A percentile compares a stretch with the other conserved stretches of the same genome.
Evolutionary conservation across 805 yeast species (phyloP).

Genomic region (Debaryomyces prosopidis): DNA sequence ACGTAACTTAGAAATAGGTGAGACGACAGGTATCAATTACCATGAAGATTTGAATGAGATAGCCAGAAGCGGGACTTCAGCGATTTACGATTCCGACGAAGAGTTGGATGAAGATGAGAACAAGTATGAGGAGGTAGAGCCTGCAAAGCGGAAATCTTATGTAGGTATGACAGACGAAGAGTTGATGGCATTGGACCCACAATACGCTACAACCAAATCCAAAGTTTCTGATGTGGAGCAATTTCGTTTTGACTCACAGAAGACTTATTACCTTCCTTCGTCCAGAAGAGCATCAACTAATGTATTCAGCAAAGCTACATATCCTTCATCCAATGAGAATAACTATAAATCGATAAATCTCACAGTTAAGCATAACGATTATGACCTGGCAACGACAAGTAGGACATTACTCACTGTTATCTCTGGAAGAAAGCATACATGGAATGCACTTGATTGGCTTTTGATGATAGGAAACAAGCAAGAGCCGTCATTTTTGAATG

Average conservation of each 20-base stretch:
- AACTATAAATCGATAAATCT: slow-evolving; percentile 41
- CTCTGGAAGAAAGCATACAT: slow-evolving; percentile 44
- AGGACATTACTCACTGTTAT: slow-evolving; percentile 39
- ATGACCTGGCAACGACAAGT: slow-evolving; percentile 18
- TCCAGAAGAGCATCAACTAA: slow-evolving; percentile 14
- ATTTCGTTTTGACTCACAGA: slow-evolving; percentile 46
- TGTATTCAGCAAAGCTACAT: slow-evolving; percentile 8
- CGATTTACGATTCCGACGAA: slow-evolving; percentile 5
- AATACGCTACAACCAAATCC: slow-evolving; percentile 39
- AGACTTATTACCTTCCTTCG: slow-evolving; percentile 25
- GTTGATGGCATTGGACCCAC: slow-evolving; percentile 54
- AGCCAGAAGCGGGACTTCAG: background rate
- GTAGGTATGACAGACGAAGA: slow-evolving; percentile 56
- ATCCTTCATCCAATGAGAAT: slow-evolving; percentile 35
- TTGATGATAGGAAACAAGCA: slow-evolving; percentile 15
- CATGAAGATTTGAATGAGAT: slow-evolving; percentile 13
- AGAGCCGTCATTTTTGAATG: slow-evolving; percentile 23
- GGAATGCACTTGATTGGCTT: slow-evolving; percentile 45
- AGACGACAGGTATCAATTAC: slow-evolving; percentile 13
- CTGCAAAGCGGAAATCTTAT: slow-evolving; percentile 42
- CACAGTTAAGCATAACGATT: slow-evolving; percentile 45
- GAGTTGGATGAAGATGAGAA: background rate
- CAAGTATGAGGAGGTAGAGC: background rate
- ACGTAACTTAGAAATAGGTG: slow-evolving; percentile 1
- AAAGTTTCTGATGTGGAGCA: slow-evolving; percentile 39